Conservation (phyloP, 495 filamentous ascomycete species). For the Entonaema liquescens region DNA sequence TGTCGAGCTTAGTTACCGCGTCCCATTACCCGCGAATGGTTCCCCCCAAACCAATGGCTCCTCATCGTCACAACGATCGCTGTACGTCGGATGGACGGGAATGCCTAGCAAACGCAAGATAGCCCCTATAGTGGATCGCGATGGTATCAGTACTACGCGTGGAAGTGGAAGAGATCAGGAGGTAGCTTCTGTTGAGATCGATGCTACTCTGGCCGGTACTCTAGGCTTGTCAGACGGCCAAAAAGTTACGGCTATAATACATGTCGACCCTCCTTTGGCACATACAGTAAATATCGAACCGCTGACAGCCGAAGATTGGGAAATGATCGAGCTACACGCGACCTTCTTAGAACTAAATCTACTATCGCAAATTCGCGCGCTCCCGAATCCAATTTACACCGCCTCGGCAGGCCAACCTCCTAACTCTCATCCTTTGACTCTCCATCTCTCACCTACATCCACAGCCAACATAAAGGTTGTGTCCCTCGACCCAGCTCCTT, state of each 20-base stretch:
- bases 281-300: slow-evolving; percentile 97
- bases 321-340: slow-evolving; percentile 97
- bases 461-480: slow-evolving; percentile 90
- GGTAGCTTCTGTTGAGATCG: slow-evolving; percentile 80
- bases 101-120: slow-evolving; percentile 90
- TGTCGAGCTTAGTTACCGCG: slow-evolving; percentile 80
- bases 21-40: slow-evolving; percentile 45
- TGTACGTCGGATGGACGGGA: slow-evolving; percentile 94
- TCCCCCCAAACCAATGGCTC: slow-evolving; percentile 50
- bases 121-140: slow-evolving; percentile 73
- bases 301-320: slow-evolving; percentile 94
- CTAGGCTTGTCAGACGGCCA: slow-evolving; percentile 85
- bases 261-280: slow-evolving; percentile 87
- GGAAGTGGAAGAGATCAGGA: slow-evolving; percentile 74
- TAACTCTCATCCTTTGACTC: slow-evolving; percentile 78
- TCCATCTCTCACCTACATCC: slow-evolving; percentile 94
- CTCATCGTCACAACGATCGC: slow-evolving; percentile 66
- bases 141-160: slow-evolving; percentile 69
- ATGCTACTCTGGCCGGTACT: slow-evolving; percentile 85
- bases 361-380: slow-evolving; percentile 87
- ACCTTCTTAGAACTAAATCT: slow-evolving; percentile 94
- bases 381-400: slow-evolving; percentile 81
- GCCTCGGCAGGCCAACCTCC: slow-evolving; percentile 52
- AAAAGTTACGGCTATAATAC: slow-evolving; percentile 75
- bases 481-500: slow-evolving; percentile 75